These are phyloP conservation scores for Hura crepitans DNA, from an alignment of 441 rosid genomes.

Conservation along the genomic window DNA sequence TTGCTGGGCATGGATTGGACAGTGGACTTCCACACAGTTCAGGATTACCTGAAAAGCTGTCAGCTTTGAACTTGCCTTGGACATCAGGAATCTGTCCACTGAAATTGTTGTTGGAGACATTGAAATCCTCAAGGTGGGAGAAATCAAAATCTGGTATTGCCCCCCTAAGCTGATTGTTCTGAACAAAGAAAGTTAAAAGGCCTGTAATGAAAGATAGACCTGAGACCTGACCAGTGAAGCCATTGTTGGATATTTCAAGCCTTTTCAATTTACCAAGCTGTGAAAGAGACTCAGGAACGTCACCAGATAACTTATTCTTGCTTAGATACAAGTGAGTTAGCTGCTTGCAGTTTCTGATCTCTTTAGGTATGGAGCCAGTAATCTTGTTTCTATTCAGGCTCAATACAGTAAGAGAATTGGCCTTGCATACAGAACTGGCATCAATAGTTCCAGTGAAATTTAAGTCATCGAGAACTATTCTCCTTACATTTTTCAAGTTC, in stretches of 20 bases:
- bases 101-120: slow-evolving; percentile 57
- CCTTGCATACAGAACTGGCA: slow-evolving; percentile 37
- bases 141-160: slow-evolving; percentile 44
- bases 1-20: slow-evolving; percentile 29
- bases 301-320: slow-evolving; percentile 41
- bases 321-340: slow-evolving; percentile 42
- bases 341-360: slow-evolving; percentile 39
- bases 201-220: slow-evolving; percentile 37
- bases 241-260: slow-evolving; percentile 42
- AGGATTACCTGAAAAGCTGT: slow-evolving; percentile 46
- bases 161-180: slow-evolving; percentile 47
- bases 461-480: slow-evolving; percentile 39
- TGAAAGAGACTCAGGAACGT: slow-evolving; percentile 42
- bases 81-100: slow-evolving; percentile 48
- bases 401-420: slow-evolving; percentile 38
- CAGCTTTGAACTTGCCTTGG: slow-evolving; percentile 31
- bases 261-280: slow-evolving; percentile 42
- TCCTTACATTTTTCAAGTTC: slow-evolving; percentile 26
- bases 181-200: slow-evolving; percentile 38
- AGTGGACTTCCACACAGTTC: slow-evolving; percentile 43
- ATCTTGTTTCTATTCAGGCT: slow-evolving; percentile 43
- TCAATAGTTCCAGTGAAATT: slow-evolving; percentile 47
- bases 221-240: slow-evolving; percentile 44
- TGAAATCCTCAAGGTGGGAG: slow-evolving; percentile 39
- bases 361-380: slow-evolving; percentile 34